Evolutionary conservation across 2,329 filamentous ascomycete species (phyloP).

Genomic region (Trichoderma breve): DNA sequence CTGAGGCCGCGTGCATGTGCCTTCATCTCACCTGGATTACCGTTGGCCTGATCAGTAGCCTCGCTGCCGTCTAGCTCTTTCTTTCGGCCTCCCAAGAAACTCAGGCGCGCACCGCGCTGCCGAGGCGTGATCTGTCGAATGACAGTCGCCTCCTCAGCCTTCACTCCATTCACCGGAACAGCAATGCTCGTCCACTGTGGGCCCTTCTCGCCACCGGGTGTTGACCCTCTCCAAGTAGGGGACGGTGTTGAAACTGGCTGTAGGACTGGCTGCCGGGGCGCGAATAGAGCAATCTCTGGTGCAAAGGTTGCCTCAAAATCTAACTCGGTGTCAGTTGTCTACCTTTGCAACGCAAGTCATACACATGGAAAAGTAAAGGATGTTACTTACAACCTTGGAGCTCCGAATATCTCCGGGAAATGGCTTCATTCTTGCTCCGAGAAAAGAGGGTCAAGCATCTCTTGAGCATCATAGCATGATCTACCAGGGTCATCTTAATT

Average conservation of each 20-base stretch:
- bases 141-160: slow-evolving; percentile 50
- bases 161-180: slow-evolving; percentile 35
- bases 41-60: slow-evolving; percentile 29
- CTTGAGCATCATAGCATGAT: slow-evolving; percentile 86
- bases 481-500: slow-evolving; percentile 79
- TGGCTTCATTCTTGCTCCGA: slow-evolving; percentile 60
- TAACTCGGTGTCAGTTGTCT: slow-evolving; percentile 33
- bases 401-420: slow-evolving; percentile 55
- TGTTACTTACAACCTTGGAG: slow-evolving; percentile 60
- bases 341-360: not conserved
- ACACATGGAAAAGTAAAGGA: not conserved
- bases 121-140: slow-evolving; percentile 51
- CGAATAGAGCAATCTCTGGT: slow-evolving; percentile 63
- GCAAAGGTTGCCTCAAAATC: slow-evolving; percentile 64
- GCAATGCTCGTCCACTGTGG: slow-evolving; percentile 35
- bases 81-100: slow-evolving; percentile 55
- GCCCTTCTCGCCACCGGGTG: slow-evolving; percentile 42
- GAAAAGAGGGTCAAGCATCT: slow-evolving; percentile 71
- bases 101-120: slow-evolving; percentile 54
- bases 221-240: slow-evolving; percentile 49
- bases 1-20: slow-evolving; percentile 32
- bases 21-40: slow-evolving; percentile 35
- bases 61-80: slow-evolving; percentile 38
- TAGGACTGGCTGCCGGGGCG: slow-evolving; percentile 46
- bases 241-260: slow-evolving; percentile 44